Base-by-base conservation (phyloP, 495 filamentous ascomycete genomes). In the Penicillium argentinense region DNA sequence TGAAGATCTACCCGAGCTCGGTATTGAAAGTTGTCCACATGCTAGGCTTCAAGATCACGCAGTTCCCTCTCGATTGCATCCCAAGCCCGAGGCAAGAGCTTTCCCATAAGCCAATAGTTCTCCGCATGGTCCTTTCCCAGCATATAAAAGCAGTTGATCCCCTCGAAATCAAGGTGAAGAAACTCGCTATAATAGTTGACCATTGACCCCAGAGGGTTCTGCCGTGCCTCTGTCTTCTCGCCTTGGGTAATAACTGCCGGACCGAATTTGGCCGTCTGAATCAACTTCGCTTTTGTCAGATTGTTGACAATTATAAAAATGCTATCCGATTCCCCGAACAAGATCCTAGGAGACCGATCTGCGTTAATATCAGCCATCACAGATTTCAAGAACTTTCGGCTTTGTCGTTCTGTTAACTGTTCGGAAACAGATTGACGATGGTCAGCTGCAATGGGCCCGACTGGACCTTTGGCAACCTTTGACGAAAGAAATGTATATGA, bases 261-360 rank as follows among this genome's bases (percentile, higher is more conserved):
- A 6, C 33, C 21, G 21, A 53, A 53, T 12, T 44, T 29, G 12
- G 27, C 43, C 25, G 30, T 13, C 25, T 45, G 45, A 9, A 47
- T 53, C 24, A 53, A 39, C 4, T 53, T 39, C 1, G 33, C 39
- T 25, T 53, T 53, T 30, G 29, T 48, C n/a, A 53, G 24, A 28
- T 53, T 53, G 33, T 53, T 53, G 39, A 53, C 32, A 17, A 53
- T 2, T 12, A 53, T 27, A 2, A 23, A 18, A 12, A 43, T 23
- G 12, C 18, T 26, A 19, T 47, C 16, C 11, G 44, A 14, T 9
- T 38, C 25, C 1, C 50, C 50, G 13, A 47, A 53, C 3, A 48
- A 14, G 9, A 53, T 12, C 7, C 39, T 42, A 2, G 43, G 50
- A 7, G 7, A 21, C 11, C 26, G 28, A 0, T n/a, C 16, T 1